phyloP scores from a whole-genome alignment of 2,329 filamentous ascomycete genomes.

The Colletotrichum truncatum region DNA sequence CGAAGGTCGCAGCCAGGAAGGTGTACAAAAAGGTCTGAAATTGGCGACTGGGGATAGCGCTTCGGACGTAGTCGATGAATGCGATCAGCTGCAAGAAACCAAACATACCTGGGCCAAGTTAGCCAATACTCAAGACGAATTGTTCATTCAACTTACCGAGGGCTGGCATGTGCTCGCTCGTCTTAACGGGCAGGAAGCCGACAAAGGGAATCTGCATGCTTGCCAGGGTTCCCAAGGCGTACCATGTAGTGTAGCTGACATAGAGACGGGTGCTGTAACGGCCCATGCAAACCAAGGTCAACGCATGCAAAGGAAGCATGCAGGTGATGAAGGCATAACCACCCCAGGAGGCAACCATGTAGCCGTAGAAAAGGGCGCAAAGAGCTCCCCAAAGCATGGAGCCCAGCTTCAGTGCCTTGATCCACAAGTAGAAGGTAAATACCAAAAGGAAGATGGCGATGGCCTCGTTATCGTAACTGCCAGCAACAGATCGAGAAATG shows the following conservation, averaged over 20 bases:
- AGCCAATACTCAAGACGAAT: slow-evolving; percentile 11
- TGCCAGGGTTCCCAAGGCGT: slow-evolving; percentile 91
- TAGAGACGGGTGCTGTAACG: slow-evolving; percentile 94
- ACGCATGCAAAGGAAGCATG: slow-evolving; percentile 90
- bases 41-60: slow-evolving; percentile 89
- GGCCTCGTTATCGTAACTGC: slow-evolving; percentile 99
- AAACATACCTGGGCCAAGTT: slow-evolving; percentile 76
- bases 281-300: slow-evolving; percentile 96
- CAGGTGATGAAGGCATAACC: slow-evolving; percentile 99
- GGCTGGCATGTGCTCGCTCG: slow-evolving; percentile 98
- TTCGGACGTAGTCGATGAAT: slow-evolving; percentile 89
- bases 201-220: slow-evolving; percentile 99
- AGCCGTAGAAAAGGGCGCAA: slow-evolving; percentile 96
- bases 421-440: slow-evolving; percentile 99
- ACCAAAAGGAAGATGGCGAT: slow-evolving; percentile 99
- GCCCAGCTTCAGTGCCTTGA: slow-evolving; percentile 96
- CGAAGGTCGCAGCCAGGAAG: slow-evolving; percentile 78
- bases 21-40: slow-evolving; percentile 90
- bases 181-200: slow-evolving; percentile 94
- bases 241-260: slow-evolving; percentile 98
- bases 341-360: slow-evolving; percentile 99
- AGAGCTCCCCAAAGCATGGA: slow-evolving; percentile 97
- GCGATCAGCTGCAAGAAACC: slow-evolving; percentile 93
- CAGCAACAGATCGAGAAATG: slow-evolving; percentile 96
- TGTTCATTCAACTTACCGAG: slow-evolving; percentile 68